Evolutionary conservation across 2,329 filamentous ascomycete species (phyloP), one percentile per base, ranked within the genome.

Genomic region (Cyclaneusma minus): DNA sequence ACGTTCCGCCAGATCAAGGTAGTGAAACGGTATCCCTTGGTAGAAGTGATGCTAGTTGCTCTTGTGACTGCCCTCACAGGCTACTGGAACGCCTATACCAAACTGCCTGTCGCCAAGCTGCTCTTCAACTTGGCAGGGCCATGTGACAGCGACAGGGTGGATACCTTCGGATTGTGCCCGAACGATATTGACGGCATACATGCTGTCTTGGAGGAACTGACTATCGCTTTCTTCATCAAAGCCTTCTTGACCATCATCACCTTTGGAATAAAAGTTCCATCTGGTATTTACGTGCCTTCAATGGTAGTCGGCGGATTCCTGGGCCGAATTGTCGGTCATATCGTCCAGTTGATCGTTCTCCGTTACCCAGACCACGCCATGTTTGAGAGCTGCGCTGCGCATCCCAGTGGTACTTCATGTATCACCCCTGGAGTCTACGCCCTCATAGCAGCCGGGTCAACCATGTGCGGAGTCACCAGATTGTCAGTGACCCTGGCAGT

Each of bases 401-500:
- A 67, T 27, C 68, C 55, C 9, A 61, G 71, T 20, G 72, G 80
- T 16, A 77, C 82, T 31, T 76, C 77, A 2, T 95, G 89, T 47
- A 82, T 98, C 24, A 85, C 91, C 24, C 89, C 89, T 1, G 89
- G 89, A n/a, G 83, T 95, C 0, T 98, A 98, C 47, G 89, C 84
- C 2, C 65, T 98, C 32, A 83, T 94, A 31, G 87, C 85, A 10
- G 89, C 89, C 22, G 89, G 89, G 10, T 84, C 89, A 2, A 94
- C 87, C 16, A 95, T 98, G 89, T 95, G 87, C 39, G 89, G 89
- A 25, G 89, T 95, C 3, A 98, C 89, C 2, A 69, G 89, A 25
- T 56, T 98, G 2, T 93, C 85, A 0, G 82, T 98, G 13, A 95
- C 89, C 0, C 61, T 98, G 6, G 85, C 84, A 0, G 84, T 95